Base-by-base conservation (phyloP, 106 monocot species). In the Platanthera guangdongensis region DNA sequence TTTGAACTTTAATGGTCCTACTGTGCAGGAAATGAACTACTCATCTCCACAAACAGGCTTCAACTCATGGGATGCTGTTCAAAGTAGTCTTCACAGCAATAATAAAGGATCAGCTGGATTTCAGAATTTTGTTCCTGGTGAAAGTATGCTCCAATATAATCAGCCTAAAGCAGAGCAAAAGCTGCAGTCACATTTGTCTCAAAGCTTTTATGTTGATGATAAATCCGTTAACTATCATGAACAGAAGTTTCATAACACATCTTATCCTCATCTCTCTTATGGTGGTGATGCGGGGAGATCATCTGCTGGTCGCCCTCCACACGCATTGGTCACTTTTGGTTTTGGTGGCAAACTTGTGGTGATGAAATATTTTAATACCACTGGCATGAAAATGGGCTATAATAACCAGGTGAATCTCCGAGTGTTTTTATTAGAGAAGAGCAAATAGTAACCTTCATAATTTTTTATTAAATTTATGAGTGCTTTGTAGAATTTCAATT, bases 281-380 rank as follows among this genome's bases (percentile, higher is more conserved):
- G 75, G 47, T 46, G 73, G 86, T 25, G 83, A 80, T 75, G 84
- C 81, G 75, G 88, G 85, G 45, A 87, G 90, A 69, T 91, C 93
- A 19, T 87, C 93, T 14, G 89, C 77, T 74, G 93, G 93, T 21
- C 96, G 96, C 21, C 96, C 96, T 69, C 79, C 89, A 65, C 96
- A 97, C 85, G 86, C 93, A 49, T 84, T 97, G 76, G 89, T 91
- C 63, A 82, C 81, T 32, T 97, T 97, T 83, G 96, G 96, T 54
- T 97, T 97, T 84, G 96, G 96, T 72, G 96, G 96, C 57, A 97
- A 97, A 72, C 84, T 97, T 59, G 75, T 97, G 69, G 78, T 97
- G 69, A 86, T 91, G 89, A 89, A 91, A 81, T 82, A 88, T 75
- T 15, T 64, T 55, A 76, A 12, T 51, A 47, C 81, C 52, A 55